These are phyloP conservation scores for Erodium trifolium DNA, from an alignment of 441 rosid genomes.

Conservation along the genomic window DNA sequence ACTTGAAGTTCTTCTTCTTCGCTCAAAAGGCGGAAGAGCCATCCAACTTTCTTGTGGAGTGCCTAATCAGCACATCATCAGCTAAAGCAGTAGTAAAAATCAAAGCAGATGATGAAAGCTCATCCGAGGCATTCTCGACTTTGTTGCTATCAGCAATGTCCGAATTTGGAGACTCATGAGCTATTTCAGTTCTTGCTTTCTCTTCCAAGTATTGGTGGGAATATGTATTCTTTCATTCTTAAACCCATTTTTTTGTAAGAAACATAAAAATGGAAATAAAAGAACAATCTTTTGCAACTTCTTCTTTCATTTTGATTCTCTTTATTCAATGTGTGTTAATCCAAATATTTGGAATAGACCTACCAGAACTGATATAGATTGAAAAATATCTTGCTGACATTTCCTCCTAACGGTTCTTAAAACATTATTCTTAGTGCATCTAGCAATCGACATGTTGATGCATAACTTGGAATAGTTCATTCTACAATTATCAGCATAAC, in stretches of 20 bases:
- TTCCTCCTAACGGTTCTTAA: no score
- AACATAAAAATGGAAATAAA: background rate
- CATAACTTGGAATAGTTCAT: background rate
- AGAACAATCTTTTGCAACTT: no score
- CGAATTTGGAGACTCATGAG: slow-evolving; percentile 44
- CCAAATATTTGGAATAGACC: no score
- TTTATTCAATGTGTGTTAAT: no score
- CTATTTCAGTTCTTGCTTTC: background rate
- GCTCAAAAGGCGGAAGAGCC: slow-evolving; percentile 74
- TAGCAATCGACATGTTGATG: background rate
- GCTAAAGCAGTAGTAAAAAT: slow-evolving; percentile 69
- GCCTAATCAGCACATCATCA: slow-evolving; percentile 71
- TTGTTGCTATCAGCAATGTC: slow-evolving; percentile 63
- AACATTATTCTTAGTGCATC: background rate
- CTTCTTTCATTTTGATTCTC: no score
- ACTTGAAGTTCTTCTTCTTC: slow-evolving; percentile 90
- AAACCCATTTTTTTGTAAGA: background rate
- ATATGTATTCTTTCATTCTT: background rate
- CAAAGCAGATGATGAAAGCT: slow-evolving; percentile 75
- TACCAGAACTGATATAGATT: no score
- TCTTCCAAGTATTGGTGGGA: background rate
- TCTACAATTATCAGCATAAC: no score
- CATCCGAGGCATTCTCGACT: slow-evolving; percentile 51
- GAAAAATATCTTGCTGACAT: no score
- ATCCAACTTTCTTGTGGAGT: slow-evolving; percentile 64